These are phyloP conservation scores for Aureobasidium zeae DNA, from an alignment of 2,329 filamentous ascomycete genomes.

Conservation along the genomic window DNA sequence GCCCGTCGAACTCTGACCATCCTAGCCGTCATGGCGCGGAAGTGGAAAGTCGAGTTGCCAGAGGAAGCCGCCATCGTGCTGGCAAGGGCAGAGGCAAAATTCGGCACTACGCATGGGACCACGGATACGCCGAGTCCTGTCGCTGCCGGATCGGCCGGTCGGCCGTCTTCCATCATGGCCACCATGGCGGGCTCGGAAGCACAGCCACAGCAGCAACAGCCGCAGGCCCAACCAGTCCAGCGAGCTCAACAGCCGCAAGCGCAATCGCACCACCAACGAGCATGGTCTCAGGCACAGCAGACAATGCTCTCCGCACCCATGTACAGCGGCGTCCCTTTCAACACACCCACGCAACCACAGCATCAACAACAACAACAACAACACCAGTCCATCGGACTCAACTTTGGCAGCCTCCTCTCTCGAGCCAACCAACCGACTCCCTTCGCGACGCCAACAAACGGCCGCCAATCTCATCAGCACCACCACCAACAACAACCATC, in stretches of 20 bases:
- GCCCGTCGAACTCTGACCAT: conserved; percentile 78
- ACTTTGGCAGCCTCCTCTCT: no score
- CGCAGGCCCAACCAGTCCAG: conserved; percentile 16
- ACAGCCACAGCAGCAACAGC: conserved; percentile 2
- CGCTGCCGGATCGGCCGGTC: no score
- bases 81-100: conserved; percentile 69
- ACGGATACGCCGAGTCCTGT: conserved; percentile 52
- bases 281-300: conserved; percentile 6
- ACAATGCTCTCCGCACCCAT: not conserved
- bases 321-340: not conserved
- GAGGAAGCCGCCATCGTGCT: conserved; percentile 71
- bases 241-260: conserved; percentile 17
- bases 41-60: conserved; percentile 81
- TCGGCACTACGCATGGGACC: conserved; percentile 60
- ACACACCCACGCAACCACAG: conserved; percentile 10
- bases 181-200: conserved; percentile 4
- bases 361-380: not conserved
- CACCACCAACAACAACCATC: no score
- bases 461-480: conserved; percentile 13
- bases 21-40: conserved; percentile 71
- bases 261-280: conserved; percentile 18
- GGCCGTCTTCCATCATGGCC: conserved; percentile 2
- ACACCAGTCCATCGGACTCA: conserved; percentile 12
- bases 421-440: conserved; percentile 8
- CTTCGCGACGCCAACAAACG: not conserved